These are phyloP conservation scores for Lipomyces japonicus DNA, from an alignment of 805 yeast genomes.

Conservation along the genomic window DNA sequence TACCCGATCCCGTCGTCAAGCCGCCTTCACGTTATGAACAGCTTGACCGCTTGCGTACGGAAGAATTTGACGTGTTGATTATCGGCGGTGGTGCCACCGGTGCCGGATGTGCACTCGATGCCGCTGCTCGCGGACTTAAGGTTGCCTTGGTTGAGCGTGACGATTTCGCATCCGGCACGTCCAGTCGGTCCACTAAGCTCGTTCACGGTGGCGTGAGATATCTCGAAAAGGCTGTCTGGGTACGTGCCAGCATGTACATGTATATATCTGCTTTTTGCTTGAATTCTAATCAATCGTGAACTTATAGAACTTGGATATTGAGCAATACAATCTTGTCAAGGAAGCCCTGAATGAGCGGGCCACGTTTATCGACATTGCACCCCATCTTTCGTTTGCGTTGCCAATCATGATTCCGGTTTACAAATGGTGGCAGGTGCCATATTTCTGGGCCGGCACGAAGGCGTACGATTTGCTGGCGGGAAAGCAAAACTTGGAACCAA, in stretches of 20 bases:
- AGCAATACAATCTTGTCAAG: conserved; percentile 80
- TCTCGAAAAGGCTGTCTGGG: conserved; percentile 87
- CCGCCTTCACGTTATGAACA: conserved; percentile 28
- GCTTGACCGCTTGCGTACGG: conserved; percentile 17
- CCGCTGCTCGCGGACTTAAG: conserved; percentile 82
- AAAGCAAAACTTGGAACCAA: conserved; percentile 67
- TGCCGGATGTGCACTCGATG: conserved; percentile 88
- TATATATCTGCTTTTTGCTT: too few species aligned
- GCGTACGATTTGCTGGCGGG: conserved; percentile 93
- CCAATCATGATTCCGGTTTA: conserved; percentile 97
- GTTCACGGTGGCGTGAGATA: conserved; percentile 98
- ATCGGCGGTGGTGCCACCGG: conserved; percentile 98
- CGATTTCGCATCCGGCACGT: conserved; percentile 90
- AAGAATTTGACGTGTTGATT: conserved; percentile 68
- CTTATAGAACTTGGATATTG: conserved; percentile 66
- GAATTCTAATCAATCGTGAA: not conserved
- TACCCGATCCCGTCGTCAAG: conserved; percentile 14
- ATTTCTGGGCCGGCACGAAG: conserved; percentile 86
- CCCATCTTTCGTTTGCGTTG: conserved; percentile 77
- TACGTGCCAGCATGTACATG: conserved; percentile 1
- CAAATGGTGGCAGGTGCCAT: conserved; percentile 92
- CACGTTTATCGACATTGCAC: conserved; percentile 83
- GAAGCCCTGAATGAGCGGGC: conserved; percentile 87
- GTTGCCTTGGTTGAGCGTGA: conserved; percentile 81
- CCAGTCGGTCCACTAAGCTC: conserved; percentile 91